Evolutionary conservation across 768 basidiomycete species (phyloP), one percentile per base, ranked within the genome.

Genomic region (Mycena latifolia): DNA sequence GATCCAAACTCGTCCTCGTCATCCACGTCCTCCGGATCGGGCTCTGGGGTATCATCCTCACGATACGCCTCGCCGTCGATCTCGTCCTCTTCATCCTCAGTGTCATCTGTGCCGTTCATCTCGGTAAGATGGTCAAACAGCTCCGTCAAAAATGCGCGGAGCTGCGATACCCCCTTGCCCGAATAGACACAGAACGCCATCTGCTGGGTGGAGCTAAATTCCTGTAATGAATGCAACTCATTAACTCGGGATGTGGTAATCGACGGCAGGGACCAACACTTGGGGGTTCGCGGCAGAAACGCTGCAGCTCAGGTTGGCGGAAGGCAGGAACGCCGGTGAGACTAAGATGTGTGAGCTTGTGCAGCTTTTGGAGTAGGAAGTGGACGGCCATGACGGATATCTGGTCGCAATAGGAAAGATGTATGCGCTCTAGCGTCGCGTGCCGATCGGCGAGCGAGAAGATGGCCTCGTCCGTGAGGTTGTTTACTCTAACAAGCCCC

Each of bases 251-350:
- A 50, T 12, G 54, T 24, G 31, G 12, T 53, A 4, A 29, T 54
- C 37, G 37, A 14, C n/a, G 48, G 45, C 5, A 52, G 55, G 33
- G 29, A 84, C 88, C 66, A 72, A 97, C 96, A 73, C 87, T 82
- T 17, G 98, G 98, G 24, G 95, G 92, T 41, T 89, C 85, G 41
- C 97, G 87, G 77, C 98, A 98, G 75, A 94, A 99, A 68, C 88
- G 85, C 76, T 98, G 96, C 61, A 98, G 77, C 70, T 96, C 95
- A 31, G 86, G 82, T 71, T 92, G 87, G 55, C 91, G 88, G 82
- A 99, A 99, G 8, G 95, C 89, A 11, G 91, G 90, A 33, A 99
- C 92, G n/a, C 96, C 98, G n/a, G 98, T 98, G 66, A 99, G 79
- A 77, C 95, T 97, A 51, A 99, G 85, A 80, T 99, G 98, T 1